Evolutionary conservation across 768 basidiomycete species (phyloP).

Genomic region (Boletus bicolor): DNA sequence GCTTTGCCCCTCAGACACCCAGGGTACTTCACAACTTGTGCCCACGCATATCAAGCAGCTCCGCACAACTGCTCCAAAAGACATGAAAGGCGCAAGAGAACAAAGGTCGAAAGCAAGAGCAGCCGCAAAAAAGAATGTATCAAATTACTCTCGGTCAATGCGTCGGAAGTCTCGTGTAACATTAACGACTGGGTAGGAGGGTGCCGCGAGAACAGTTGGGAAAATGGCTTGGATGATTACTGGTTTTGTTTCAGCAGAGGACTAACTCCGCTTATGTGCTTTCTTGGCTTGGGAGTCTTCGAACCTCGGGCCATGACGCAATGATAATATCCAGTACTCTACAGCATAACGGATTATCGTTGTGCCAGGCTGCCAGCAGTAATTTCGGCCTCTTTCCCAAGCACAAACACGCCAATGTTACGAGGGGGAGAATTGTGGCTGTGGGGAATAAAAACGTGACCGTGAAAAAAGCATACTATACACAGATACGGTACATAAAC

Average conservation of each 20-base stretch:
- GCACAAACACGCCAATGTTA: neutral
- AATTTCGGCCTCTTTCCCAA: neutral
- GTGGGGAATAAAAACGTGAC: too few relatives aligned
- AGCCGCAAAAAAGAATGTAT: conserved; percentile 39
- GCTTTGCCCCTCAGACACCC: conserved; percentile 37
- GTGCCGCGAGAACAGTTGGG: neutral
- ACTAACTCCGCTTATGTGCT: neutral
- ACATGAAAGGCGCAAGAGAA: conserved; percentile 71
- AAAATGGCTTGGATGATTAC: neutral
- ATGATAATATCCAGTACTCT: neutral
- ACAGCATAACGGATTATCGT: too few relatives aligned
- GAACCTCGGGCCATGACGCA: neutral
- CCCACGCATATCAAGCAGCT: conserved; percentile 83
- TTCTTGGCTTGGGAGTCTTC: neutral
- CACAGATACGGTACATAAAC: too few relatives aligned
- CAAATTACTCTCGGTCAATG: conserved; percentile 8
- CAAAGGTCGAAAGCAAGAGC: conserved; percentile 47
- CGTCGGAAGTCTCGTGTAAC: conserved; percentile 23
- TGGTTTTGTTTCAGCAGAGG: neutral
- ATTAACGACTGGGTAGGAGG: conserved; percentile 12
- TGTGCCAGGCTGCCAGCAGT: neutral
- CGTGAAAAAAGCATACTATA: too few relatives aligned
- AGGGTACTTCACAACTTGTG: conserved; percentile 36
- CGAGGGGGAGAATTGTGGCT: too few relatives aligned
- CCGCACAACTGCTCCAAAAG: conserved; percentile 71